Percentiles rank a stretch among this genome's conserved stretches.
These are phyloP conservation scores for Euclidium syriacum DNA, from an alignment of 345 rosid genomes.

Conservation along the genomic window DNA sequence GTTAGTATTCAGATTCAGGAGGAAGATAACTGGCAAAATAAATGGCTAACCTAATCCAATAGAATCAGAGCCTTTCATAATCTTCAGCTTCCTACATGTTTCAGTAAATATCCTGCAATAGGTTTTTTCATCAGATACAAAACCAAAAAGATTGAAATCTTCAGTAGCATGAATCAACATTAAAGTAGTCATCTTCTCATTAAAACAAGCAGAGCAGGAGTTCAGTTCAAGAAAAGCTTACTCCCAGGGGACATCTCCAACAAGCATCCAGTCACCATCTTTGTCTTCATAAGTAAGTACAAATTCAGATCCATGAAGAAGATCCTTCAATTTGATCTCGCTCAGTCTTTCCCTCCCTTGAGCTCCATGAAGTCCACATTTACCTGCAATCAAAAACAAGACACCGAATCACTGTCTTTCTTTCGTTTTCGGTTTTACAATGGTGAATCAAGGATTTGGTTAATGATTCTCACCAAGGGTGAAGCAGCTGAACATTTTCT, in stretches of 20 bases:
- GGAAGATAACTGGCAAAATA: not conserved
- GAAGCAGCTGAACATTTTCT: conserved; percentile 93
- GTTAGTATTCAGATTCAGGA: not conserved
- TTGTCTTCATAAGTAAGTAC: conserved; percentile 89
- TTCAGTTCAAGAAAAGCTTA: conserved; percentile 38
- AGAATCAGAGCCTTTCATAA: conserved; percentile 90
- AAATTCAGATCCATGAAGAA: conserved; percentile 82
- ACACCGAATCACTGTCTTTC: not conserved
- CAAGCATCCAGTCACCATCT: conserved; percentile 95
- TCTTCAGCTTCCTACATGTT: conserved; percentile 77
- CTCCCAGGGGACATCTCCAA: conserved; percentile 99
- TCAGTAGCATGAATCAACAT: not conserved
- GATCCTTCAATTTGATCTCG: conserved; percentile 71
- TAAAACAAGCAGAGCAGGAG: too few relatives aligned
- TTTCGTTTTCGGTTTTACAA: not conserved
- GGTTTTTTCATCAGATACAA: not conserved
- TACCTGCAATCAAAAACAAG: conserved; percentile 42
- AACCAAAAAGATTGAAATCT: not conserved
- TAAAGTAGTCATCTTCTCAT: not conserved
- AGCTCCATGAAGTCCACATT: conserved; percentile 62
- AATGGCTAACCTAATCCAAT: conserved; percentile 66
- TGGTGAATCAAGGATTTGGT: not conserved
- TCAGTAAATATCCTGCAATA: conserved; percentile 75
- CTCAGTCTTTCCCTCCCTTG: conserved; percentile 59
- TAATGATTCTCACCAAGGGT: conserved; percentile 55